Evolutionary conservation across 1,284 basidiomycete genomes (phyloP).

Genomic region (Grifola frondosa): DNA sequence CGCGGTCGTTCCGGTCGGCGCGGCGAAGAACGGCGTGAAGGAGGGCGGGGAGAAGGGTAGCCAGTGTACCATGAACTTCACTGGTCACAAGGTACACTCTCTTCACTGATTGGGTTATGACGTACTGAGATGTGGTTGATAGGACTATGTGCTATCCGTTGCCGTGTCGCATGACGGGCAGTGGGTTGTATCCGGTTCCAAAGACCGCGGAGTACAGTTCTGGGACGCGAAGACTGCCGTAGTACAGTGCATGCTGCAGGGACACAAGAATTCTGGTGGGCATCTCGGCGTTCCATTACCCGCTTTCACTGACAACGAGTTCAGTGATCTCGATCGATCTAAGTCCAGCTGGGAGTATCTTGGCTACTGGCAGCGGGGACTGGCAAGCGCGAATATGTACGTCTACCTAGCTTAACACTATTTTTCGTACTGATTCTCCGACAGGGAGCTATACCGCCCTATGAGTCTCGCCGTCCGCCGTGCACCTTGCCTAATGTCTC

Average conservation of each 20-base stretch:
- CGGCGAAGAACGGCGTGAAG: slow-evolving; percentile 25
- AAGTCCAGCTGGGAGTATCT: slow-evolving; percentile 66
- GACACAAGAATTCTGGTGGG: slow-evolving; percentile 80
- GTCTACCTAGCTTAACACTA: slow-evolving; percentile 21
- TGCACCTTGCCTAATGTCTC: too few relatives aligned
- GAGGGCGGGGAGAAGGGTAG: slow-evolving; percentile 40
- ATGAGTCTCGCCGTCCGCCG: slow-evolving; percentile 5
- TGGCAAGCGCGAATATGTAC: slow-evolving; percentile 79
- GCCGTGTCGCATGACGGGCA: slow-evolving; percentile 71
- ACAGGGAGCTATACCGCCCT: slow-evolving; percentile 28
- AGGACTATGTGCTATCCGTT: slow-evolving; percentile 63
- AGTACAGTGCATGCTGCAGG: slow-evolving; percentile 77
- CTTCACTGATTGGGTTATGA: too few relatives aligned
- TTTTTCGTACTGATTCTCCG: background rate
- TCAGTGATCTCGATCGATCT: slow-evolving; percentile 83
- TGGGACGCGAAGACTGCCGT: slow-evolving; percentile 71
- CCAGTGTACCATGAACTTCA: slow-evolving; percentile 61
- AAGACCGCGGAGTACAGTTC: slow-evolving; percentile 76
- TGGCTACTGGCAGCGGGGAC: slow-evolving; percentile 83
- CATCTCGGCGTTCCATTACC: slow-evolving; percentile 5
- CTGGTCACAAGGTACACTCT: slow-evolving; percentile 61
- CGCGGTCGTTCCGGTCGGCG: slow-evolving; percentile 18
- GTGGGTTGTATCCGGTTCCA: slow-evolving; percentile 78
- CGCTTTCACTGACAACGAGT: slow-evolving; percentile 3
- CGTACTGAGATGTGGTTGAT: too few relatives aligned